Percentiles rank a stretch among this genome's conserved stretches.
These are phyloP conservation scores for Termitomyces sp. DNA, from an alignment of 768 basidiomycete species.

Conservation along the genomic window DNA sequence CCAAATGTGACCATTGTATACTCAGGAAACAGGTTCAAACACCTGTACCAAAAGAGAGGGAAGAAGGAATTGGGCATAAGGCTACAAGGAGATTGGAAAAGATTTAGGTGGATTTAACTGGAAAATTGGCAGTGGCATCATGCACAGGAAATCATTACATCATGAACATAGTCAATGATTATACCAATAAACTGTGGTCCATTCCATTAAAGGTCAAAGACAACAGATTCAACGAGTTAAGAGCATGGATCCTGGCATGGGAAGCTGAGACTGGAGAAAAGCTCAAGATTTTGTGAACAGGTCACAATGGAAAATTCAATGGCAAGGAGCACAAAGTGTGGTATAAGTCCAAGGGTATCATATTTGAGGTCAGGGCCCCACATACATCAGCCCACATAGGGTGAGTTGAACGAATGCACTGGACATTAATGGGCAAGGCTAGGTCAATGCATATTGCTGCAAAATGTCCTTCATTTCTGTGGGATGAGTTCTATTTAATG, in stretches of 20 bases:
- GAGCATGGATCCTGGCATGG: slow-evolving; percentile 23
- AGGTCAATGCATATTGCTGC: slow-evolving; percentile 23
- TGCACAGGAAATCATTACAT: neutral
- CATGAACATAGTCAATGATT: too few relatives aligned
- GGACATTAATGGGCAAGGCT: slow-evolving; percentile 18
- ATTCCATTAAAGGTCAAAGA: neutral
- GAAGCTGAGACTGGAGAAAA: slow-evolving; percentile 20
- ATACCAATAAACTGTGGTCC: neutral
- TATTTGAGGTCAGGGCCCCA: slow-evolving; percentile 14
- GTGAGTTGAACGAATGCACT: too few relatives aligned
- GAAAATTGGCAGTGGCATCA: neutral
- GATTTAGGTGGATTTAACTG: too few relatives aligned
- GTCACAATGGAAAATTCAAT: too few relatives aligned
- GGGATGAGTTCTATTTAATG: too few relatives aligned
- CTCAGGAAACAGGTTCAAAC: neutral
- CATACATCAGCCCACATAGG: too few relatives aligned
- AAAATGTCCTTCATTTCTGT: slow-evolving; percentile 12
- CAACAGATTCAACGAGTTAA: neutral
- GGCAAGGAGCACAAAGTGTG: too few relatives aligned
- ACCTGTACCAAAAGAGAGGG: neutral
- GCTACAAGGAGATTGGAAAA: too few relatives aligned
- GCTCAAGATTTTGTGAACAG: too few relatives aligned
- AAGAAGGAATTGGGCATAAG: too few relatives aligned
- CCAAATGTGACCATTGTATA: too few relatives aligned
- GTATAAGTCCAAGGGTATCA: too few relatives aligned